A percentile compares a stretch with the other conserved stretches of the same genome.
These are phyloP conservation scores for Ceratobasidium sp. DNA, from an alignment of 1,284 basidiomycete species.

Conservation along the genomic window DNA sequence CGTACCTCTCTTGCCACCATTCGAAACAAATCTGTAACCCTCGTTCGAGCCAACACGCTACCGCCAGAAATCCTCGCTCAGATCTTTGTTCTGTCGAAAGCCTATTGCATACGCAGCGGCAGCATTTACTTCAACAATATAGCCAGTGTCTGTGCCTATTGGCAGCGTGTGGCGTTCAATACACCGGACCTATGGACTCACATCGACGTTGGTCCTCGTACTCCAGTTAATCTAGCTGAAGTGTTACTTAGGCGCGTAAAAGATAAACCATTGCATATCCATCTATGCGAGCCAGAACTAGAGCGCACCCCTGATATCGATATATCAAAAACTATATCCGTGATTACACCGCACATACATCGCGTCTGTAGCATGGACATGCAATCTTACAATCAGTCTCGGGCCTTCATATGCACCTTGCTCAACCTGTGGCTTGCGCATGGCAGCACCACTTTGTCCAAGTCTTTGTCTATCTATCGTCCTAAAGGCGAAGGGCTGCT, in stretches of 20 bases:
- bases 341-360: not conserved
- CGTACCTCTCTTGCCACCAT: not conserved
- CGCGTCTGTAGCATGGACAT: not conserved
- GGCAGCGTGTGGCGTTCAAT: too few species aligned
- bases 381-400: not conserved
- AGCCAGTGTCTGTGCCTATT: too few species aligned
- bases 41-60: not conserved
- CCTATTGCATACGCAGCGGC: not conserved
- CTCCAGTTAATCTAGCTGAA: too few species aligned
- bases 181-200: too few species aligned
- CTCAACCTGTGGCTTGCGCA: not conserved
- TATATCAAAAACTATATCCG: not conserved
- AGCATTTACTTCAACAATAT: not conserved
- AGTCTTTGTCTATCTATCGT: not conserved
- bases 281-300: too few species aligned
- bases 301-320: not conserved
- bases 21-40: not conserved
- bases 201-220: too few species aligned
- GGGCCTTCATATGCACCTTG: not conserved
- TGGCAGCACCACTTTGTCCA: not conserved
- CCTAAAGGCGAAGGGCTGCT: not conserved
- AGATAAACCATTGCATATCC: too few species aligned
- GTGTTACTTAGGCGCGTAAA: too few species aligned
- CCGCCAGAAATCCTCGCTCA: constrained; percentile 2
- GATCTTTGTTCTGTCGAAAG: not conserved